Evolutionary conservation across 2,329 filamentous ascomycete species (phyloP).

Genomic region (Colletotrichum gloeosporioides): DNA sequence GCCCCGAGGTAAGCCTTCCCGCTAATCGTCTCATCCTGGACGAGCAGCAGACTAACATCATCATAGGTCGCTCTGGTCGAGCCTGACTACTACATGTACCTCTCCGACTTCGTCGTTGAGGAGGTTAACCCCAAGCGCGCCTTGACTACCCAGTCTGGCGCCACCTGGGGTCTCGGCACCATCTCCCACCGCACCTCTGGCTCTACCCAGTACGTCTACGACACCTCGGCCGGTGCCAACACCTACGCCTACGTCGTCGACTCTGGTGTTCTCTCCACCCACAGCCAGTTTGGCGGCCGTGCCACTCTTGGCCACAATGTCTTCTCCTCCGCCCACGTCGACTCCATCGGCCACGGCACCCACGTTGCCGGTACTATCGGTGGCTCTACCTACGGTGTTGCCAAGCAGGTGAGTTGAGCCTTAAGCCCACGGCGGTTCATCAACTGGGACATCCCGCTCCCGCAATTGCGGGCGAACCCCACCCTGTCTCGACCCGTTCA

Average conservation of each 20-base stretch:
- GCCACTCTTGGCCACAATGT: slow-evolving; percentile 43
- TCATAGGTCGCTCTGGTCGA: slow-evolving; percentile 39
- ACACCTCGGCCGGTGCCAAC: slow-evolving; percentile 42
- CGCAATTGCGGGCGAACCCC: neutral
- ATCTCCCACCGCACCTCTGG: slow-evolving; percentile 45
- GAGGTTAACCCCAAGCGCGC: slow-evolving; percentile 12
- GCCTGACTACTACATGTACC: slow-evolving; percentile 31
- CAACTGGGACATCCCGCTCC: neutral
- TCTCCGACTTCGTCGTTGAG: slow-evolving; percentile 28
- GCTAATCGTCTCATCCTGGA: slow-evolving; percentile 23
- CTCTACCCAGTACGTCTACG: slow-evolving; percentile 44
- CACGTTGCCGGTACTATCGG: slow-evolving; percentile 52
- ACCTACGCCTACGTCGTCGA: slow-evolving; percentile 60
- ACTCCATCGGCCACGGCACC: slow-evolving; percentile 51
- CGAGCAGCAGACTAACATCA: neutral
- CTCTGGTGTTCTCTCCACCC: slow-evolving; percentile 54
- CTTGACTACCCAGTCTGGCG: slow-evolving; percentile 35
- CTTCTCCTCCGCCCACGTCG: slow-evolving; percentile 34
- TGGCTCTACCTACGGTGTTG: slow-evolving; percentile 49
- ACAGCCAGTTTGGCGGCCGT: slow-evolving; percentile 50
- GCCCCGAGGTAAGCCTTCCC: slow-evolving; percentile 42
- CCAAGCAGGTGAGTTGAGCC: slow-evolving; percentile 38
- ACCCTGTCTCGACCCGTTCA: neutral
- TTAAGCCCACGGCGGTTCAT: neutral
- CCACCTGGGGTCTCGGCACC: slow-evolving; percentile 50